Conservation (phyloP, 305 asterid species). For the Fraxinus xanthoxyloides region DNA sequence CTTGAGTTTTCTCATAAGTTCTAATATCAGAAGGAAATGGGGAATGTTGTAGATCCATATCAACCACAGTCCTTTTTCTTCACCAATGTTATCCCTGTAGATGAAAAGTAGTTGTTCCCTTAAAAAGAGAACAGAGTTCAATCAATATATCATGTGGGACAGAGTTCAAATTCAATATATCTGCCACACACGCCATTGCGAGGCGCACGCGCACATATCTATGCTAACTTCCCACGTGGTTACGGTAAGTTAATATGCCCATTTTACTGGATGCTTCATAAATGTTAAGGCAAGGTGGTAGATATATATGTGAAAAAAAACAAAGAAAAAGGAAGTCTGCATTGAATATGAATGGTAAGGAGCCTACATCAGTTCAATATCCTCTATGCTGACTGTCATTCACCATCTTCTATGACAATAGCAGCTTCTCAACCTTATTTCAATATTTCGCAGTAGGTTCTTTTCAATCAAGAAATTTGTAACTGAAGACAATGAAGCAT, state of each 20-base stretch:
- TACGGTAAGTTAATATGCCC: background rate
- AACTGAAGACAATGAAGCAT: background rate
- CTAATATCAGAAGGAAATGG: background rate
- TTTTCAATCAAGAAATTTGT: background rate
- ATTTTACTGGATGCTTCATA: background rate
- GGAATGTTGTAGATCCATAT: background rate
- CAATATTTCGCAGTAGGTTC: background rate
- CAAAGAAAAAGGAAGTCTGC: background rate
- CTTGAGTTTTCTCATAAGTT: background rate
- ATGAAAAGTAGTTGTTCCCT: background rate
- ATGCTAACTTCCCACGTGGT: background rate
- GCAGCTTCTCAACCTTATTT: background rate
- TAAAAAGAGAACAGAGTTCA: background rate
- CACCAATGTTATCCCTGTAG: background rate
- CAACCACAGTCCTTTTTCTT: background rate
- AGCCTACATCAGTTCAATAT: background rate
- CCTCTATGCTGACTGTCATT: background rate
- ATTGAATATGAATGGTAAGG: background rate
- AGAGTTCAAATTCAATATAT: background rate
- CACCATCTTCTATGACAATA: background rate
- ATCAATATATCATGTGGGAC: background rate
- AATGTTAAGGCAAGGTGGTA: background rate
- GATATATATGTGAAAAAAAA: background rate
- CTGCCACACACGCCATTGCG: background rate
- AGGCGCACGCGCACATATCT: background rate